A percentile compares a stretch with the other conserved stretches of the same genome.
These are phyloP conservation scores for Ophiocordyceps robertsii DNA, from an alignment of 2,329 filamentous ascomycete species.

Conservation along the genomic window DNA sequence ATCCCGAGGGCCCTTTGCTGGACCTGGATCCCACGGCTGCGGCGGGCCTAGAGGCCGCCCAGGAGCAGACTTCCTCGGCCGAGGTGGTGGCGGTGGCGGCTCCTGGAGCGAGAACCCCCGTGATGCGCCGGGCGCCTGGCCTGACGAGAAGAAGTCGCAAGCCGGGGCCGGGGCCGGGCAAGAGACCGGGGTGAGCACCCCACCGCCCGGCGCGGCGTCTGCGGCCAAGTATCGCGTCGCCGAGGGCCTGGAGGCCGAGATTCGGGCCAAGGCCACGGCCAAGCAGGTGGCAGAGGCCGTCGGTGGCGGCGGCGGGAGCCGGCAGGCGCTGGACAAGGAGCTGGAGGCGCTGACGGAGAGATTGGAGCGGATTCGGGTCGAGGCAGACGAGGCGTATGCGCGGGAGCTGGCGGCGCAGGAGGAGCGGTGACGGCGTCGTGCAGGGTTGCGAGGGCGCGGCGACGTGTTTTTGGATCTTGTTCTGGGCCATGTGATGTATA, in stretches of 20 bases:
- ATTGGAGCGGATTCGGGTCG: constrained; percentile 24
- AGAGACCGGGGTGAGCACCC: constrained; percentile 1
- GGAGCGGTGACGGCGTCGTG: not conserved
- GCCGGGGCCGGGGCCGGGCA: constrained; percentile 1
- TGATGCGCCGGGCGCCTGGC: constrained; percentile 18
- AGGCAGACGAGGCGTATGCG: constrained; percentile 34
- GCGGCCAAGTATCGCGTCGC: constrained; percentile 22
- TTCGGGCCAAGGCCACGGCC: constrained; percentile 17
- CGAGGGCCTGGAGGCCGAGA: constrained; percentile 19
- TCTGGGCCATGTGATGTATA: too few species aligned
- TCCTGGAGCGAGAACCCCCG: constrained; percentile 3
- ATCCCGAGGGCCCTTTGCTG: too few species aligned
- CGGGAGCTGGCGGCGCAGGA: constrained; percentile 20
- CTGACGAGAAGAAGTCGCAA: constrained; percentile 10
- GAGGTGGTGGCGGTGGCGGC: not conserved
- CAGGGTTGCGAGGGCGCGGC: too few species aligned
- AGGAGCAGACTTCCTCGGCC: not conserved
- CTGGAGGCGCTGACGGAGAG: constrained; percentile 23
- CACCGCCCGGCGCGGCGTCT: constrained; percentile 12
- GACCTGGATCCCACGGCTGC: too few species aligned
- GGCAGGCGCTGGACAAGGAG: constrained; percentile 16
- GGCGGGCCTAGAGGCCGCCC: too few species aligned
- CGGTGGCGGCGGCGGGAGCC: constrained; percentile 5
- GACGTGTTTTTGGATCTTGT: too few species aligned
- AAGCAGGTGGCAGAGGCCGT: not conserved